phyloP scores from a whole-genome alignment of 2,329 filamentous ascomycete genomes.

The Colletotrichum acutatum region DNA sequence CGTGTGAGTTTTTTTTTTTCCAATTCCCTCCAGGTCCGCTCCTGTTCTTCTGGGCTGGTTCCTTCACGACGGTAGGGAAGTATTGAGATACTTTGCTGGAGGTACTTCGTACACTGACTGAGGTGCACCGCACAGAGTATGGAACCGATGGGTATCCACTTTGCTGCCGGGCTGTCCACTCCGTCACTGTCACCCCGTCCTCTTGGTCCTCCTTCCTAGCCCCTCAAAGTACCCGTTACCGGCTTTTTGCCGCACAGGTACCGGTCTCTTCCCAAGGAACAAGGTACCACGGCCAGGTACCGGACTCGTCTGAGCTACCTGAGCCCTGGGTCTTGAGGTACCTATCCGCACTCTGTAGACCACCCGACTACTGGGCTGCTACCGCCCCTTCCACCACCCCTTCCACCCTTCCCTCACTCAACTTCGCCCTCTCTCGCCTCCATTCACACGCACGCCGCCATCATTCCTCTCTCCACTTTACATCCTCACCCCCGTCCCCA shows the following conservation, averaged over 20 bases:
- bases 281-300: not conserved
- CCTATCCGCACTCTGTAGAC: too few species aligned
- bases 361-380: too few species aligned
- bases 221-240: not conserved
- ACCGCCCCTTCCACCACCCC: not conserved
- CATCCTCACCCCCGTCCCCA: slow-evolving; percentile 28
- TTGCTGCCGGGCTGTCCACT: not conserved
- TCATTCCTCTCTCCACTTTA: slow-evolving; percentile 34
- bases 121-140: not conserved
- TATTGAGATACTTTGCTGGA: not conserved
- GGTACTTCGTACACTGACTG: not conserved
- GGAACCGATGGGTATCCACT: not conserved
- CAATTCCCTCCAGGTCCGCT: not conserved
- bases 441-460: slow-evolving; percentile 33
- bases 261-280: not conserved
- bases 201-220: too few species aligned
- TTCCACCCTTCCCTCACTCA: not conserved
- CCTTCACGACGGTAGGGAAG: not conserved
- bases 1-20: not conserved
- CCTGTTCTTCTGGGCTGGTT: not conserved
- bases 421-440: slow-evolving; percentile 27
- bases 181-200: not conserved
- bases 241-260: not conserved
- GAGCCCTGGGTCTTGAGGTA: not conserved
- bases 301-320: not conserved